A percentile compares a stretch with the other conserved stretches of the same genome.
Evolutionary conservation across 2,329 filamentous ascomycete species (phyloP).

Genomic region (Berkeleyomyces rouxiae): DNA sequence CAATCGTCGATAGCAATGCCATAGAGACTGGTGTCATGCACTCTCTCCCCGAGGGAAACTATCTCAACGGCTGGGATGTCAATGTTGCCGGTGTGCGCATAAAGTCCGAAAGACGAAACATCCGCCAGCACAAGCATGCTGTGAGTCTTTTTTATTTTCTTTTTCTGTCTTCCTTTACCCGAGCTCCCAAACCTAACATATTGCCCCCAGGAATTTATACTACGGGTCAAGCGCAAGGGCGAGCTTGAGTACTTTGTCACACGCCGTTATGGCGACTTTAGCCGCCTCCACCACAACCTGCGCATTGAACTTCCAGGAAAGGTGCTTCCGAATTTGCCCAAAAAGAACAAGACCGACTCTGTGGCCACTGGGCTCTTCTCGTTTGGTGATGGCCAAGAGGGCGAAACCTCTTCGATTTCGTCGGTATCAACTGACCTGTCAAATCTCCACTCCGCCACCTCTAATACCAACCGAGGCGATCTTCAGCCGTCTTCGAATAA

Average conservation of each 20-base stretch:
- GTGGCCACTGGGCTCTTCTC: slow-evolving; percentile 42
- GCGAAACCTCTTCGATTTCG: slow-evolving; percentile 61
- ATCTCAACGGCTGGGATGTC: slow-evolving; percentile 90
- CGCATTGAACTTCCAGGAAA: slow-evolving; percentile 80
- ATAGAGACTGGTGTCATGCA: slow-evolving; percentile 80
- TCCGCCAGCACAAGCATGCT: slow-evolving; percentile 81
- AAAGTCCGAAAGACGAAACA: slow-evolving; percentile 64
- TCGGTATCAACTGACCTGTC: slow-evolving; percentile 55
- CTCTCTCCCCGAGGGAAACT: slow-evolving; percentile 78
- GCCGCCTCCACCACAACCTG: slow-evolving; percentile 58
- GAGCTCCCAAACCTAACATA: not conserved
- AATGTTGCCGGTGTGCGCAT: slow-evolving; percentile 84
- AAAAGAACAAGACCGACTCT: slow-evolving; percentile 75
- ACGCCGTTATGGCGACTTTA: slow-evolving; percentile 78
- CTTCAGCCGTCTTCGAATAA: not conserved
- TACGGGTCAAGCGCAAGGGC: slow-evolving; percentile 66
- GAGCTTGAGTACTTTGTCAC: slow-evolving; percentile 55
- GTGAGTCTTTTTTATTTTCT: slow-evolving; percentile 31
- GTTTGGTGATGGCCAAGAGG: slow-evolving; percentile 44
- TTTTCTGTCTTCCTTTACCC: not conserved
- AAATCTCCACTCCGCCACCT: not conserved
- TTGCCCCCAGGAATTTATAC: slow-evolving; percentile 61
- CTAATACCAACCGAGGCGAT: slow-evolving; percentile 1
- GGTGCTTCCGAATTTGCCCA: slow-evolving; percentile 67
- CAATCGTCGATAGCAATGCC: slow-evolving; percentile 84